Evolutionary conservation across 2,329 filamentous ascomycete genomes (phyloP).

Genomic region (Emmonsia crescens): DNA sequence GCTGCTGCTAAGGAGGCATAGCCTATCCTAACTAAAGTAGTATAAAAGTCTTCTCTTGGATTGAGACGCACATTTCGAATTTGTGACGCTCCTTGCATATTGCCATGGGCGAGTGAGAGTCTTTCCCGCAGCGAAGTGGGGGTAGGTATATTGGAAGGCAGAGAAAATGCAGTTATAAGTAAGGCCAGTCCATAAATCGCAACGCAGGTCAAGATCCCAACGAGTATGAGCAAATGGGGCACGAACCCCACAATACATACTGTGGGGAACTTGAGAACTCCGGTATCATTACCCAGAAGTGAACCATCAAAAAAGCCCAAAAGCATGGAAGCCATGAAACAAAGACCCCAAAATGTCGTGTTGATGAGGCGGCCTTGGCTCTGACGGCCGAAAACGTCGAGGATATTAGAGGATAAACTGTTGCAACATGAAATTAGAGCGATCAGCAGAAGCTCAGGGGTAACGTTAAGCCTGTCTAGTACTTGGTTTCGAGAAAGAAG

Average conservation of each 20-base stretch:
- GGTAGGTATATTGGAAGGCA: slow-evolving; percentile 41
- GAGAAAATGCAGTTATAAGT: slow-evolving; percentile 59
- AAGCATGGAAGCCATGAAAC: slow-evolving; percentile 76
- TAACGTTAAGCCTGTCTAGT: slow-evolving; percentile 70
- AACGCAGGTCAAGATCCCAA: slow-evolving; percentile 65
- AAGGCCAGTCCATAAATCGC: slow-evolving; percentile 70
- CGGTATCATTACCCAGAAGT: slow-evolving; percentile 37
- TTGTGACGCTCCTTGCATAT: slow-evolving; percentile 86
- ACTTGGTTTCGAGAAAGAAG: slow-evolving; percentile 44
- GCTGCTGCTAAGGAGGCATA: slow-evolving; percentile 86
- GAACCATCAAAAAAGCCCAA: slow-evolving; percentile 54
- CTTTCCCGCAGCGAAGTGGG: slow-evolving; percentile 46
- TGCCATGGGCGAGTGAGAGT: slow-evolving; percentile 62
- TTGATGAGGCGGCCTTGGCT: slow-evolving; percentile 70
- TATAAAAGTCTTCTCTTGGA: slow-evolving; percentile 92
- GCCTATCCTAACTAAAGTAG: slow-evolving; percentile 71
- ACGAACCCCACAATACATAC: slow-evolving; percentile 93
- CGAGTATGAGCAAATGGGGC: slow-evolving; percentile 77
- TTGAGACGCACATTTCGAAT: slow-evolving; percentile 70
- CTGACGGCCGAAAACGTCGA: slow-evolving; percentile 73
- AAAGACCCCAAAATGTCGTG: slow-evolving; percentile 80
- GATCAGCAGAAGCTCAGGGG: slow-evolving; percentile 78
- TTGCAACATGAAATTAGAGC: slow-evolving; percentile 82
- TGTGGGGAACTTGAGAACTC: slow-evolving; percentile 77
- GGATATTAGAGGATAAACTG: slow-evolving; percentile 70